Evolutionary conservation across 768 basidiomycete species (phyloP), one percentile per base, ranked within the genome.

Genomic region (Termitomyces sp.): DNA sequence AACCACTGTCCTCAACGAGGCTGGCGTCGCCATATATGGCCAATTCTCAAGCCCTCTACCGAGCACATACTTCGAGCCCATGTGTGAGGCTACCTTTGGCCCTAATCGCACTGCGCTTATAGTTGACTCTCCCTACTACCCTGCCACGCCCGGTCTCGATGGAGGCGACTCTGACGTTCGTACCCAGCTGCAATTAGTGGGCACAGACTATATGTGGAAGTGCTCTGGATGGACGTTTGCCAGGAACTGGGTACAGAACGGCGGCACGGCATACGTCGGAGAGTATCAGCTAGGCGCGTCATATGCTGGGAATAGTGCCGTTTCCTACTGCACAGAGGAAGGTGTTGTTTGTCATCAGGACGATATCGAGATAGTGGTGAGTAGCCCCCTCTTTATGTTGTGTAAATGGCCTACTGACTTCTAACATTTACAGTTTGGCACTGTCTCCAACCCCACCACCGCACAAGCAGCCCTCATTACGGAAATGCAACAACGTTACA

Each of bases 341-440:
- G 87, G 85, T 39, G 72, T 75, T 36, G 86, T 91, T 42, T 92
- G 91, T 73, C 91, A 92, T 71, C 82, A 92, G 70, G 91, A 92
- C 70, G 92, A 94, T 68, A 92, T 93, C 61, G 75, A 87, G 76
- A 86, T 90, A 69, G 82, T 92, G 62, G 88, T 88, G 74, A 61
- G 87, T 81, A 35, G 28, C 39, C 45, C 58, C 35, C 56, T 44
- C 28, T 52, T 49, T 48, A 7, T 48, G 58, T 56, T 20, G 38
- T 35, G 15, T 32, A 35, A 61, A 45, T 48, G 45, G 44, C 45
- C 50, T 55, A 35, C 15, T 46, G 44, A 52, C 55, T 32, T 40
- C 45, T 57, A 54, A 58, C 57, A 60, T 61, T 54, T 57, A 33
- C 48, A 79, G 76, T 81, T 81, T 66, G 89, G 88, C 57, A 89